These are phyloP conservation scores for Myxozyma kluyveri DNA, from an alignment of 805 yeast genomes.

Conservation along the genomic window DNA sequence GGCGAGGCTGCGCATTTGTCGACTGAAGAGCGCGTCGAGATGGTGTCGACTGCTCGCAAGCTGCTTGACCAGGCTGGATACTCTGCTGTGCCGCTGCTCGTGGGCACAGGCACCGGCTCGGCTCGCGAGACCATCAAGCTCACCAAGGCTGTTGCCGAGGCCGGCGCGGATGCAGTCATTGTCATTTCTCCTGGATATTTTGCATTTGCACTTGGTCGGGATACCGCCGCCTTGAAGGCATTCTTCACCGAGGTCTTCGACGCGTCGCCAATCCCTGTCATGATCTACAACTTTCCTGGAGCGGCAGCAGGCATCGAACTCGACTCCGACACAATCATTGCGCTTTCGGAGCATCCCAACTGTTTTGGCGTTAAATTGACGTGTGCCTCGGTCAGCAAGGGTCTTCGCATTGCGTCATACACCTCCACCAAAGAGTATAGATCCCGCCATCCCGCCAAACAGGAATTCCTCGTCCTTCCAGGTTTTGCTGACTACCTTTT, in stretches of 20 bases:
- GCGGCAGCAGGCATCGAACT: constrained; percentile 45
- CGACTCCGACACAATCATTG: constrained; percentile 42
- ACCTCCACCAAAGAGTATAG: constrained; percentile 37
- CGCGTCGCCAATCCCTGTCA: constrained; percentile 43
- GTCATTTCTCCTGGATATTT: constrained; percentile 50
- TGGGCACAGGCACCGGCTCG: constrained; percentile 50
- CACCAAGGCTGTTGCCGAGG: constrained; percentile 32
- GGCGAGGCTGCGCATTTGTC: constrained; percentile 47
- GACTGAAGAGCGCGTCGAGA: constrained; percentile 43
- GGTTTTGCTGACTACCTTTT: constrained; percentile 53
- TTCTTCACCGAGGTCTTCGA: constrained; percentile 48
- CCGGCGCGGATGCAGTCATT: constrained; percentile 37
- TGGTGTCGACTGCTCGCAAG: constrained; percentile 35
- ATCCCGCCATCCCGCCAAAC: constrained; percentile 33
- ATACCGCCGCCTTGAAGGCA: constrained; percentile 45
- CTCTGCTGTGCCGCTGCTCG: constrained; percentile 45
- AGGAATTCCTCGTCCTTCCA: constrained; percentile 47
- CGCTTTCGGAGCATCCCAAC: constrained; percentile 43
- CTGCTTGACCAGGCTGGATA: constrained; percentile 40
- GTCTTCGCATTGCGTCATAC: constrained; percentile 46
- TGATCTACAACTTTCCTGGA: constrained; percentile 52
- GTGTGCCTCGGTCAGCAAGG: constrained; percentile 47
- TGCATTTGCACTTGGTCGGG: constrained; percentile 46
- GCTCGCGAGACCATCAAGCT: constrained; percentile 46
- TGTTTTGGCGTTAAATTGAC: constrained; percentile 43